phyloP scores from a whole-genome alignment of 148 eudicot genomes.

The Salicornia ramosissima region DNA sequence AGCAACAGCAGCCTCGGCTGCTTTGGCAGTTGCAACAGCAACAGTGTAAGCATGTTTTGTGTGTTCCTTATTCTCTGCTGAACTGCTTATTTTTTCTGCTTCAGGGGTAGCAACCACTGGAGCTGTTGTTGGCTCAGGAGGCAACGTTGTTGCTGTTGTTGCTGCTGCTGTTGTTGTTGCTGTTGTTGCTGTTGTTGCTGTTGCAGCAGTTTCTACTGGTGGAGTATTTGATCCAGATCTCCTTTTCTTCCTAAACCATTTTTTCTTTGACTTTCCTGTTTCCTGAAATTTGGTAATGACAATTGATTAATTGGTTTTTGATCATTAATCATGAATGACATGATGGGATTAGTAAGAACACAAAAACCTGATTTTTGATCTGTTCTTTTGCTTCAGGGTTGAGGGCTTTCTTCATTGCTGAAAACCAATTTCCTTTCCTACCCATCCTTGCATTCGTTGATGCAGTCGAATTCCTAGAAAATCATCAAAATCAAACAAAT shows the following conservation, averaged over 20 bases:
- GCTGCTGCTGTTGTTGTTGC: constrained; percentile 19
- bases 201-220: constrained; percentile 25
- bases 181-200: constrained; percentile 19
- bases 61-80: constrained; percentile 36
- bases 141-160: constrained; percentile 12
- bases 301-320: neutral
- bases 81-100: constrained; percentile 26
- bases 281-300: constrained; percentile 29
- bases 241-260: constrained; percentile 49
- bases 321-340: neutral
- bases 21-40: constrained; percentile 39
- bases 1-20: constrained; percentile 48
- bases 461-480: neutral
- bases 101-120: constrained; percentile 28
- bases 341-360: neutral
- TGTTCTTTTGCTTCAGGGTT: constrained; percentile 49
- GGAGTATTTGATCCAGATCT: constrained; percentile 22
- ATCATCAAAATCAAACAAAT: neutral
- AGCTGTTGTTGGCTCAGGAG: constrained; percentile 12
- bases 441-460: constrained; percentile 49
- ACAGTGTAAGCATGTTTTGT: constrained; percentile 41
- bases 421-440: constrained; percentile 78
- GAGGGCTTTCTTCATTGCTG: constrained; percentile 73
- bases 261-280: constrained; percentile 49
- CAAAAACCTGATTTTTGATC: constrained; percentile 41